Evolutionary conservation across 2,329 filamentous ascomycete species (phyloP).

Genomic region (Zasmidium angulare): DNA sequence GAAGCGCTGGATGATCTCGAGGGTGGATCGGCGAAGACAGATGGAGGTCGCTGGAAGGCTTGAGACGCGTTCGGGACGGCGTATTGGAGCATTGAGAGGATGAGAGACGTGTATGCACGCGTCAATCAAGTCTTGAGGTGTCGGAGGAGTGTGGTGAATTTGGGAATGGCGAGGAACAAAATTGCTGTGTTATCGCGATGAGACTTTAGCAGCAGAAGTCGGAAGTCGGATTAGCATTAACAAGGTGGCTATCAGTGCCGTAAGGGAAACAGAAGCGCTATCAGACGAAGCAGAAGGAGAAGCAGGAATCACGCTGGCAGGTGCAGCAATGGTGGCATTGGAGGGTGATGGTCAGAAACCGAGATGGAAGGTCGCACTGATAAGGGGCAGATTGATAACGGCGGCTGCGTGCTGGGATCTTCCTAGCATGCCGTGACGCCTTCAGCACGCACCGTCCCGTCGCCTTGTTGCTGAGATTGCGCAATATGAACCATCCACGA

Average conservation of each 20-base stretch:
- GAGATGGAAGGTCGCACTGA: background rate
- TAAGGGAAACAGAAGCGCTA: background rate
- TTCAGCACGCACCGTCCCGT: background rate
- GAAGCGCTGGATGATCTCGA: conserved; percentile 8
- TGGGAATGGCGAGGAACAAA: background rate
- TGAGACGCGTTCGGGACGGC: conserved; percentile 24
- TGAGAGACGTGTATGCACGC: background rate
- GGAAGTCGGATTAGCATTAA: background rate
- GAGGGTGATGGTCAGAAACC: background rate
- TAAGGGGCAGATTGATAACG: background rate
- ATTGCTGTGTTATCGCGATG: background rate
- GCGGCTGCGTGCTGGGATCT: background rate
- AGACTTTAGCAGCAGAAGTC: background rate
- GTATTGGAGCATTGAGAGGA: conserved; percentile 50
- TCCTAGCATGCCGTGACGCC: background rate
- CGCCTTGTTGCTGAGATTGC: background rate
- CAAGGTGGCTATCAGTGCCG: background rate
- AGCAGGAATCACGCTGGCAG: no score
- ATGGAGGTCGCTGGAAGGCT: conserved; percentile 20
- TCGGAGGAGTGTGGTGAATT: background rate
- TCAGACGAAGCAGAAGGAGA: background rate
- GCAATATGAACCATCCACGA: background rate
- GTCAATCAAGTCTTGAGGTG: background rate
- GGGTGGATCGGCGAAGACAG: conserved; percentile 23
- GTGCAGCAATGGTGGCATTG: no score